Percentiles rank a stretch among this genome's conserved stretches.
Conservation (phyloP, 805 yeast species). For the Lachancea waltii region DNA sequence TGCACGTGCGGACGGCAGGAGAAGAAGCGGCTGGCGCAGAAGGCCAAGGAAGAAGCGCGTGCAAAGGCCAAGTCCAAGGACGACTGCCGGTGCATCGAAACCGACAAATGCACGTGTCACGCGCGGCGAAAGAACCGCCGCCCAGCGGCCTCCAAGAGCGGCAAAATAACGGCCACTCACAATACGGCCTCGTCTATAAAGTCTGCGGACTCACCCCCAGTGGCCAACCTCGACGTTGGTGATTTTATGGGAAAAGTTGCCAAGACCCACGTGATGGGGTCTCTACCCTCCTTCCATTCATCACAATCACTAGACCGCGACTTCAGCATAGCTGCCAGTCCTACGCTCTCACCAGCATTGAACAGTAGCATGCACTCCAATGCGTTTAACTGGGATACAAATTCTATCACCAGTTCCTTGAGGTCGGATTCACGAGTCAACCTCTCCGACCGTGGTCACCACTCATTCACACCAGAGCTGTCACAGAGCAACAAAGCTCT, state of each 20-base stretch:
- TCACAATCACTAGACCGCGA: slow-evolving; percentile 30
- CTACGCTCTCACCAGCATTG: slow-evolving; percentile 15
- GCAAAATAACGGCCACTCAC: neutral
- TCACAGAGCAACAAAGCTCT: slow-evolving; percentile 22
- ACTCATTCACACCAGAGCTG: slow-evolving; percentile 26
- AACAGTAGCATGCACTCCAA: neutral
- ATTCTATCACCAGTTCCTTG: slow-evolving; percentile 14
- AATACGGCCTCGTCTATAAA: slow-evolving; percentile 5
- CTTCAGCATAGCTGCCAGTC: slow-evolving; percentile 26
- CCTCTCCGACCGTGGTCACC: slow-evolving; percentile 14
- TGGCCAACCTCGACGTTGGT: slow-evolving; percentile 5
- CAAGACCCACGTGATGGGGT: slow-evolving; percentile 25
- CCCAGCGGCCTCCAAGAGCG: neutral
- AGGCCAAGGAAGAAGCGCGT: slow-evolving; percentile 30
- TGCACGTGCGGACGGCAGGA: slow-evolving; percentile 65
- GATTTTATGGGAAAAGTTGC: slow-evolving; percentile 21
- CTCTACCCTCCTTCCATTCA: slow-evolving; percentile 30
- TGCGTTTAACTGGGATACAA: slow-evolving; percentile 15
- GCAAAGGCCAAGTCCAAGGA: slow-evolving; percentile 19
- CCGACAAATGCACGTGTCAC: slow-evolving; percentile 12
- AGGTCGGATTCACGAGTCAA: slow-evolving; percentile 18
- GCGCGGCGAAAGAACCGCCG: slow-evolving; percentile 6
- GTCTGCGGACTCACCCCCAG: slow-evolving; percentile 4
- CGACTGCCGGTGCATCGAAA: slow-evolving; percentile 16
- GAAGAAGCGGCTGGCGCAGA: slow-evolving; percentile 34